These are phyloP conservation scores for Mycena crocata DNA, from an alignment of 768 basidiomycete species.

Conservation along the genomic window DNA sequence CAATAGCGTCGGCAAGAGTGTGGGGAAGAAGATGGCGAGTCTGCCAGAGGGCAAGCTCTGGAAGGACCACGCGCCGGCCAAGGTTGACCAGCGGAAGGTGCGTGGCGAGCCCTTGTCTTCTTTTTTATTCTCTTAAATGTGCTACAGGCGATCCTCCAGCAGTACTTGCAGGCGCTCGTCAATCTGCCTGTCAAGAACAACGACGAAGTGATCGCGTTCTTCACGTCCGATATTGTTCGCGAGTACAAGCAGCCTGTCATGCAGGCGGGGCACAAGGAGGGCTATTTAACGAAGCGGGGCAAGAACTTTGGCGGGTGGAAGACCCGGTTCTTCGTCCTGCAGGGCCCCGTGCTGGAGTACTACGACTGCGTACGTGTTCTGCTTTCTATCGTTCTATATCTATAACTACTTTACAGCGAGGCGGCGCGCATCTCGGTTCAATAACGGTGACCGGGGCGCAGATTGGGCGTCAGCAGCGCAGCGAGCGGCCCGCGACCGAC, in stretches of 20 bases:
- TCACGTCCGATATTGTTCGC: constrained; percentile 89
- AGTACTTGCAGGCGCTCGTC: constrained; percentile 87
- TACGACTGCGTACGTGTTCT: constrained; percentile 87
- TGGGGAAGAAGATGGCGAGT: constrained; percentile 80
- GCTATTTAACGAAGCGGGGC: constrained; percentile 94
- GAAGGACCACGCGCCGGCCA: constrained; percentile 97
- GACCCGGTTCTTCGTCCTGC: constrained; percentile 93
- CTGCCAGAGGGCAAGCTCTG: constrained; percentile 94
- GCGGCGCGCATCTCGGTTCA: constrained; percentile 91
- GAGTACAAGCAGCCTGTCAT: constrained; percentile 80
- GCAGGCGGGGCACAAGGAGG: constrained; percentile 91
- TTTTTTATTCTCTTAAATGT: constrained; percentile 18
- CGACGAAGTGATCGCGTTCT: constrained; percentile 90
- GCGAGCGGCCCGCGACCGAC: constrained; percentile 64
- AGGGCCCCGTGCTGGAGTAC: constrained; percentile 92
- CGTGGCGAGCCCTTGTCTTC: constrained; percentile 39
- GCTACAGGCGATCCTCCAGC: constrained; percentile 77
- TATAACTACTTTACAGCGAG: constrained; percentile 66
- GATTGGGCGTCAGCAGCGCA: constrained; percentile 93
- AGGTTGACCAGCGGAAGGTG: constrained; percentile 96
- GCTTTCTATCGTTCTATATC: constrained; percentile 24
- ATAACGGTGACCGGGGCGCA: constrained; percentile 93
- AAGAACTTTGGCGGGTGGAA: constrained; percentile 99
- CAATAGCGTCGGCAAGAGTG: constrained; percentile 69
- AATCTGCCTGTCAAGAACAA: constrained; percentile 87